These are phyloP conservation scores for Ganoderma lingzhi DNA, from an alignment of 1,284 basidiomycete species.

Conservation along the genomic window DNA sequence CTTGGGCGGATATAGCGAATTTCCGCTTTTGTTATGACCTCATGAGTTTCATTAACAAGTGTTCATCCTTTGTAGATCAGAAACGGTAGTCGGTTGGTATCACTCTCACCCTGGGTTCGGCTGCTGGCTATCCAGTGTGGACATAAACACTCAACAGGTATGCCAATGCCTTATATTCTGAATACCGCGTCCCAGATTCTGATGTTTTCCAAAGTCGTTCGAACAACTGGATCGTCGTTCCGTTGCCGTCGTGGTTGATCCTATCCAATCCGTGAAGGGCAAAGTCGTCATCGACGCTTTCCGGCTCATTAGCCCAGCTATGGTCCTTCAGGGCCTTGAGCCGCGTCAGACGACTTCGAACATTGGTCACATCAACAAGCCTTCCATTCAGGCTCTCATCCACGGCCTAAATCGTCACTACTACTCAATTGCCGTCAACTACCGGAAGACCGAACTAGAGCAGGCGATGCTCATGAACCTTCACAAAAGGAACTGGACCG, in stretches of 20 bases:
- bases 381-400: slow-evolving; percentile 95
- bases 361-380: slow-evolving; percentile 98
- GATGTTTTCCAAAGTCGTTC: slow-evolving; percentile 75
- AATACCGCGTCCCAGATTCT: background rate
- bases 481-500: slow-evolving; percentile 98
- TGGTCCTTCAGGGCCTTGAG: slow-evolving; percentile 90
- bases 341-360: slow-evolving; percentile 98
- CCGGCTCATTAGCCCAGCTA: slow-evolving; percentile 91
- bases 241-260: slow-evolving; percentile 98
- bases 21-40: background rate
- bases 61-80: slow-evolving; percentile 62
- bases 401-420: slow-evolving; percentile 97
- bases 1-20: background rate
- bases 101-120: slow-evolving; percentile 99
- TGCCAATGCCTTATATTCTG: background rate
- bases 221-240: slow-evolving; percentile 95
- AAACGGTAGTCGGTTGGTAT: slow-evolving; percentile 99
- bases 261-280: slow-evolving; percentile 98
- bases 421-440: slow-evolving; percentile 96
- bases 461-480: slow-evolving; percentile 99
- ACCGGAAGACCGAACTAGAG: slow-evolving; percentile 96
- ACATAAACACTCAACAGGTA: slow-evolving; percentile 99
- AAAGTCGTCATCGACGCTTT: slow-evolving; percentile 99
- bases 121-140: slow-evolving; percentile 98
- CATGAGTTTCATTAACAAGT: slow-evolving; percentile 41